Percentiles rank a stretch among this genome's conserved stretches.
Evolutionary conservation across 140 eudicot genomes (phyloP).

Genomic region (Bidens hawaiensis): DNA sequence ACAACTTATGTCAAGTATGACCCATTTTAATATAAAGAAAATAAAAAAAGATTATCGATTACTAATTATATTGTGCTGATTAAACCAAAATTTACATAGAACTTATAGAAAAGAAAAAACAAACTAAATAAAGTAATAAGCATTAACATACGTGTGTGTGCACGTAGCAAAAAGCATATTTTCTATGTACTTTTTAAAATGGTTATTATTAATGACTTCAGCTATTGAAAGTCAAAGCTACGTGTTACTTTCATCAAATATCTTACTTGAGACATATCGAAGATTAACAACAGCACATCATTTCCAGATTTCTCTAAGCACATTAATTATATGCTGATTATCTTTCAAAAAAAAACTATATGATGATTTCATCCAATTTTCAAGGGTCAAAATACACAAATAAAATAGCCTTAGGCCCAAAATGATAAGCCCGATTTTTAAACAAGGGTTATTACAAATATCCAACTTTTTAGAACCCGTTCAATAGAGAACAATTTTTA

Average conservation of each 20-base stretch:
- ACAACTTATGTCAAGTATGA: no score
- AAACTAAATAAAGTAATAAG: no score
- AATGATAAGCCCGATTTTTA: not conserved
- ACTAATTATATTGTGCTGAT: no score
- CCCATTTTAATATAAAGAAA: no score
- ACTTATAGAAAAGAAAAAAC: not conserved
- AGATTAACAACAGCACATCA: conserved; percentile 12
- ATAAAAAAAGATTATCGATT: no score
- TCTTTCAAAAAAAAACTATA: no score
- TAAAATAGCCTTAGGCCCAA: not conserved
- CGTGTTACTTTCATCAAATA: not conserved
- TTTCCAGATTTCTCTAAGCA: not conserved
- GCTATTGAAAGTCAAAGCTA: not conserved
- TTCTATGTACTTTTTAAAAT: not conserved
- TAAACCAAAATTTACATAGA: not conserved
- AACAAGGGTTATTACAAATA: not conserved
- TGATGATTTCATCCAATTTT: not conserved
- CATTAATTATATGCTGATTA: no score
- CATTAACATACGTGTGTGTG: not conserved
- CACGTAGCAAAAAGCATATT: not conserved
- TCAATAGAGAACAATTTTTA: no score
- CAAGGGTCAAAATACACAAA: not conserved
- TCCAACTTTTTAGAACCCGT: not conserved
- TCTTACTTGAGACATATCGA: not conserved
- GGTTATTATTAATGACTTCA: no score